Conservation (phyloP, 2,329 filamentous ascomycete species). For the Dactylellina drechsleri region DNA sequence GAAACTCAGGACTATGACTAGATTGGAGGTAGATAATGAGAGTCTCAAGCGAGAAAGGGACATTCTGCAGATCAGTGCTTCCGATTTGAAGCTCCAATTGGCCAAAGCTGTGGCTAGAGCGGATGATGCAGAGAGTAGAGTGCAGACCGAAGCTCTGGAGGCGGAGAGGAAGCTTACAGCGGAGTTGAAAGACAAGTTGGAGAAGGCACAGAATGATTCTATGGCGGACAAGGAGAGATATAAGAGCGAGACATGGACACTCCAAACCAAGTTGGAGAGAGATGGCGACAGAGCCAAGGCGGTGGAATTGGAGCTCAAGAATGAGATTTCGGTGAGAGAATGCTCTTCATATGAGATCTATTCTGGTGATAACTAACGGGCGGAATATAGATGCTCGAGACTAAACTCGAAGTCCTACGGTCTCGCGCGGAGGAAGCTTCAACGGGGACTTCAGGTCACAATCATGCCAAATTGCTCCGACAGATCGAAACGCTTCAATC, state of each 20-base stretch:
- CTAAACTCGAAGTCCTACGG: conserved; percentile 87
- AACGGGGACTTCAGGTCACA: conserved; percentile 80
- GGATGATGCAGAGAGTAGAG: conserved; percentile 73
- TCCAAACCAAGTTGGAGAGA: conserved; percentile 82
- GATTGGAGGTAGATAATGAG: conserved; percentile 40
- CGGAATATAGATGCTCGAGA: conserved; percentile 74
- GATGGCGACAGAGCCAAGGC: conserved; percentile 75
- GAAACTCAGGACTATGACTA: conserved; percentile 52
- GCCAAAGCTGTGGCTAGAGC: conserved; percentile 71
- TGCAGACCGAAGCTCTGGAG: conserved; percentile 74
- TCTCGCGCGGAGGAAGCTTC: conserved; percentile 87
- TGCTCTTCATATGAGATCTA: background rate
- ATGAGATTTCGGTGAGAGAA: conserved; percentile 70
- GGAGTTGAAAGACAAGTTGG: conserved; percentile 67
- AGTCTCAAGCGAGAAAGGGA: conserved; percentile 53
- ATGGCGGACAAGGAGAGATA: conserved; percentile 62
- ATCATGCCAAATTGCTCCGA: conserved; percentile 86
- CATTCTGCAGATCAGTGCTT: conserved; percentile 66
- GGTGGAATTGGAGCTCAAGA: conserved; percentile 76
- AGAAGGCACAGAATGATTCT: conserved; percentile 55
- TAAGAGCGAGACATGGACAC: conserved; percentile 70
- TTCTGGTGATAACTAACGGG: conserved; percentile 58
- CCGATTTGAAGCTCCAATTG: conserved; percentile 68
- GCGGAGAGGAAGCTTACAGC: conserved; percentile 70
- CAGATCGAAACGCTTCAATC: conserved; percentile 96